Base-by-base conservation (phyloP, 2,329 filamentous ascomycete genomes). In the Pseudopyrenochaeta lycopersici region DNA sequence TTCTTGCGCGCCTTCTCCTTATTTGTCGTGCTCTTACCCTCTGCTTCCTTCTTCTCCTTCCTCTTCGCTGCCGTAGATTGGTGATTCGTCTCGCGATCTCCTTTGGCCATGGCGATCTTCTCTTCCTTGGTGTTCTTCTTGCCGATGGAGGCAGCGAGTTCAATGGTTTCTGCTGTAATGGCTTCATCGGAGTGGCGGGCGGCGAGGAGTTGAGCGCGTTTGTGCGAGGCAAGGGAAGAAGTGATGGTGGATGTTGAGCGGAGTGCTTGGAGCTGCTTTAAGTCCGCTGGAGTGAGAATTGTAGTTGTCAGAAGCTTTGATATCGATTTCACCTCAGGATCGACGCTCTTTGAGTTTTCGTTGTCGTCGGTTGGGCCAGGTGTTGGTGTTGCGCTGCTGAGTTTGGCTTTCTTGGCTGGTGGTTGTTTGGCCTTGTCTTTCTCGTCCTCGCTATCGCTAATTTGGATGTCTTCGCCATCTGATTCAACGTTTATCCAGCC, bases 1-100 rank as follows among this genome's bases (percentile, higher is more conserved):
- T 99, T 99, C 84, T 91, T 92, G 65, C 94, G 84, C 36, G 90
- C 87, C 86, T 99, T 99, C 82, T 99, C 95, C 80, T 90, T 91
- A 79, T 99, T 99, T 63, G 94, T 98, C 32, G 92, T 93, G 74
- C 91, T 96, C 87, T 98, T 98, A 70, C 95, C 95, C 78, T 92
- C 86, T 1, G 87, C 84, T 68, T 89, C 87, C 85, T 96, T 96
- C 83, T 93, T 91, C 74, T 91, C 87, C 82, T 92, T 91, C 68
- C 90, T 84, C 72, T 91, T 88, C 14, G 92, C 92, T 60, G 91
- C 88, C 48, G 91, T 95, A 59, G 87, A 90, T 81, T 94, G 92
- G 80, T 97, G 92, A 74, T 95, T 86, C 39, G 88, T 86, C 0
- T 89, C 88, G 78, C 93, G 91, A 71, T 92, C 91, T 66, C 93